Evolutionary conservation across 306 rosid genomes (phyloP), one percentile per base, ranked within the genome.

Genomic region (Gillenia trifoliata): DNA sequence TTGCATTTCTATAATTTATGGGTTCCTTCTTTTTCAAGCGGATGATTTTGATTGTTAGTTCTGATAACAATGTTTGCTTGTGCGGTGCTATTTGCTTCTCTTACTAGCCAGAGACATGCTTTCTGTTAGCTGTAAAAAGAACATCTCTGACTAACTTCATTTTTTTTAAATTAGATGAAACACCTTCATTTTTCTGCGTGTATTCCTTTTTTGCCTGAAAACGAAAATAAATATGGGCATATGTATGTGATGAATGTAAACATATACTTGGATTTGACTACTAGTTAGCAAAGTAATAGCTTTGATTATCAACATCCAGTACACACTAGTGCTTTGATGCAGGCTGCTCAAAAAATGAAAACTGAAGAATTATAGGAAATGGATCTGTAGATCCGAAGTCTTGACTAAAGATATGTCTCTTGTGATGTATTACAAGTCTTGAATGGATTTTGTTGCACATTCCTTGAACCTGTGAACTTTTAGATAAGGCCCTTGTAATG

Each of bases 41-140:
- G 57, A 41, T 69, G 75, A 61, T 74, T 79, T 80, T 70, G 59
- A 50, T 64, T 26, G 56, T 70, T 29, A 49, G 62, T 71, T 69
- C 57, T 36, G 30, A 73, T 45, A 15, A 45, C 50, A 64, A 60
- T n/a, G 55, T 65, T 73, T 45, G 8, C 61, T 74, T 22, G 15
- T 52, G 19, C 50, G 54, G 1, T 55, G 65, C 16, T 64, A 10
- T 68, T 70, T 64, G 38, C 56, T 31, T 60, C 9, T 43, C 17
- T 63, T 49, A 45, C 50, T 47, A 47, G 76, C 38, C 36, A 55
- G 3, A 57, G 31, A 56, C 56, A 41, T 64, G 22, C 55, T 54
- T 57, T 45, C 16, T 23, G 43, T 23, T 45, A 45, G 28, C 64
- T 20, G 16, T 33, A 9, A 30, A 43, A 66, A 64, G 30, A 12